Evolutionary conservation across 495 filamentous ascomycete genomes (phyloP).

Genomic region (Apodospora peruviana): DNA sequence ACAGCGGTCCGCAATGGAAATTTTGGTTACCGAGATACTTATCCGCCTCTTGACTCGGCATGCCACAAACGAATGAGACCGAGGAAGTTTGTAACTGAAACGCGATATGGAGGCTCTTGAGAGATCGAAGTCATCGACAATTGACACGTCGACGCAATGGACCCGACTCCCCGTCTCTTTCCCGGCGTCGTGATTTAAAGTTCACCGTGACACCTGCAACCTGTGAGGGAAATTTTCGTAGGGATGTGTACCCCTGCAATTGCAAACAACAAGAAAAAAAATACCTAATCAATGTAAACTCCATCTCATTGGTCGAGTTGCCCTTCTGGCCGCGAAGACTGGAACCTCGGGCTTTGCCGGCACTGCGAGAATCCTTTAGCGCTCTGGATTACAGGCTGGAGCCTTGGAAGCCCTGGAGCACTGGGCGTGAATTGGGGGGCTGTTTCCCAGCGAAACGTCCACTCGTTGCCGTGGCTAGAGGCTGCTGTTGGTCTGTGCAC

Average conservation of each 20-base stretch:
- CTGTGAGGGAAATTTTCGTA: neutral
- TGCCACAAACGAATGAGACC: too few relatives aligned
- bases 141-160: too few relatives aligned
- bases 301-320: neutral
- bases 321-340: constrained; percentile 8
- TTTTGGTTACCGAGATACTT: constrained; percentile 1
- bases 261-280: neutral
- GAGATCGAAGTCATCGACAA: too few relatives aligned
- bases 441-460: neutral
- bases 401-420: neutral
- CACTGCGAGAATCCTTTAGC: constrained; percentile 18
- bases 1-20: constrained; percentile 3
- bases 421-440: too few relatives aligned
- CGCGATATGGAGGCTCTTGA: too few relatives aligned
- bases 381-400: constrained; percentile 5
- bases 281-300: neutral
- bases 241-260: neutral
- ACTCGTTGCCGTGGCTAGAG: constrained; percentile 18
- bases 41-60: too few relatives aligned
- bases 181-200: too few relatives aligned
- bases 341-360: constrained; percentile 31
- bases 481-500: constrained; percentile 19
- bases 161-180: too few relatives aligned
- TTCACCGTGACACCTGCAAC: neutral
- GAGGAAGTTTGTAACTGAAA: too few relatives aligned